Conservation (phyloP, 108 stramenopile genomes). For the Skeletonema menzelii region DNA sequence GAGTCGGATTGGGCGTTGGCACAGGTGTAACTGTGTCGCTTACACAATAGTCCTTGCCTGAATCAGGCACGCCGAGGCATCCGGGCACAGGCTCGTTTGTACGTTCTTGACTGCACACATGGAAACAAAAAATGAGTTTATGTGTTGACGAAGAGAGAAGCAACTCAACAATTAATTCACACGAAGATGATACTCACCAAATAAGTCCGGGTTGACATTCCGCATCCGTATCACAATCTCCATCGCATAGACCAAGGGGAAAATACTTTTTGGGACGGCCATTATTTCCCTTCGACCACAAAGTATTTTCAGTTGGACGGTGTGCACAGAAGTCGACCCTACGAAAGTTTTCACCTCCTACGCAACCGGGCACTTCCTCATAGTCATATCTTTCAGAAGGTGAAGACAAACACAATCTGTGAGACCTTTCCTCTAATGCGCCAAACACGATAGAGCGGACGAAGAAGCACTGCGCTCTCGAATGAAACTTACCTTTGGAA, state of each 20-base stretch:
- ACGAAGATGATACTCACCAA: neutral
- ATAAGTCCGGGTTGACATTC: conserved; percentile 2
- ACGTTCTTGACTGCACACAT: neutral
- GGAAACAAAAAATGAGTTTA: neutral
- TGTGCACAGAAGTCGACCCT: neutral
- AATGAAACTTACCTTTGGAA: neutral
- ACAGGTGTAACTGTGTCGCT: no score
- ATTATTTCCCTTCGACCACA: conserved; percentile 3
- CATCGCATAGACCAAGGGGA: conserved; percentile 16
- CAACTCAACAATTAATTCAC: no score
- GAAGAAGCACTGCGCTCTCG: neutral
- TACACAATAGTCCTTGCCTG: neutral
- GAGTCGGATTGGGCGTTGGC: neutral
- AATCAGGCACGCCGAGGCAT: neutral
- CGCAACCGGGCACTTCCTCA: neutral
- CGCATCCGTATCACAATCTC: conserved; percentile 15
- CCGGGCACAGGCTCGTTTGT: neutral
- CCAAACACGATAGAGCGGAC: neutral
- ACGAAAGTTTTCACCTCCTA: neutral
- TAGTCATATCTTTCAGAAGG: neutral
- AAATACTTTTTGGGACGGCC: neutral
- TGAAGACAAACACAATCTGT: neutral
- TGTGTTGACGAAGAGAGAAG: neutral
- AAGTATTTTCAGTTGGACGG: neutral
- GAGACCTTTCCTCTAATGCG: neutral